Evolutionary conservation across 352 stramenopile genomes (phyloP), one percentile per base, ranked within the genome.

Genomic region (Pythium myriotylum): DNA sequence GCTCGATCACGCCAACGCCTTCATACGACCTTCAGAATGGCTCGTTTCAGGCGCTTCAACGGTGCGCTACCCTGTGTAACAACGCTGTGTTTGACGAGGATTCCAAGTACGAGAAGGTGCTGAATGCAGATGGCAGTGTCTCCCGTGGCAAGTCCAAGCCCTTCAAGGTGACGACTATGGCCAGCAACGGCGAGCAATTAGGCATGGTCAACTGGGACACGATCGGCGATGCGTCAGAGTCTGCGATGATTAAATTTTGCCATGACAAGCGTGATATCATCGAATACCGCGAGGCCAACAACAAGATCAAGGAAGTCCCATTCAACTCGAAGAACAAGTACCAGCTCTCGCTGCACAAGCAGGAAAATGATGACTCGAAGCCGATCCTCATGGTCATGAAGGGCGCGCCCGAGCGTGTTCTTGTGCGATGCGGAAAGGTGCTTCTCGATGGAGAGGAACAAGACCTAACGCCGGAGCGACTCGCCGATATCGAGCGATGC

Each of bases 331-430:
- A 89, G 64, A 92, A 94, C 76, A 94, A 94, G 60, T 94, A 87
- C 49, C 84, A 94, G 32, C 39, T 94, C 2, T 91, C 83, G n/a
- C 71, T 94, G 22, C 83, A 94, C 72, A 81, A 80, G 53, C 85
- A 94, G 72, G 60, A 92, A 4, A 94, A 91, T 29, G 76, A 94
- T 42, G 74, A 88, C 39, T 66, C 40, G 8, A 73, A 82, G 40
- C 81, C 84, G 5, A 54, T 88, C 2, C 58, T 94, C 26, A 73
- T 94, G 65, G 79, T 89, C 26, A 98, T 99, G 79, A 99, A 99
- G 74, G 97, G 97, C 55, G 97, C 96, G 0, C 97, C 97, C 2
- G 97, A 99, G 57, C 86, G 92, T 42, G 98, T 99, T 68, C 80
- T 98, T n/a, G 73, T 79, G 22, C 77, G 95, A 20, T 99, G 97